Conservation (phyloP, 1,284 basidiomycete genomes). For the Fomitopsis schrenkii region DNA sequence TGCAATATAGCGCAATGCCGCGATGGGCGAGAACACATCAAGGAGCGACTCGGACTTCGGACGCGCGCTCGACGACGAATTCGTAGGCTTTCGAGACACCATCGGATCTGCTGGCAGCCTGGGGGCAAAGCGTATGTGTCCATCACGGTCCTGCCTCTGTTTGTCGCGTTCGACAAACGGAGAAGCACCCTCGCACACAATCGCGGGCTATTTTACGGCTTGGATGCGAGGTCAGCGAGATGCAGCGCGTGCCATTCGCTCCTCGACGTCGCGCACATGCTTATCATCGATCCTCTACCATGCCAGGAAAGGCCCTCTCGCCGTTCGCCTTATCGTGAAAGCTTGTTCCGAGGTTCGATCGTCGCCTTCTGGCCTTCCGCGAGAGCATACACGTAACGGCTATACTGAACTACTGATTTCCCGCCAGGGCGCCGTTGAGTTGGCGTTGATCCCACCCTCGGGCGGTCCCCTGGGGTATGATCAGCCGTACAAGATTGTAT, state of each 20-base stretch:
- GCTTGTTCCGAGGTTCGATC: not conserved
- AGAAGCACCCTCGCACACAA: not conserved
- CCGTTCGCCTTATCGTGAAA: not conserved
- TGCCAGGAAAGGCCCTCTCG: not conserved
- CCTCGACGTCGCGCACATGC: not conserved
- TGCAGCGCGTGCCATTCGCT: not conserved
- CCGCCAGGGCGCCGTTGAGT: not conserved
- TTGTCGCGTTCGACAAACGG: not conserved
- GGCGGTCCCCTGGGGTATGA: not conserved
- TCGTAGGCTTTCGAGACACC: not conserved
- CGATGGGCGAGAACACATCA: not conserved
- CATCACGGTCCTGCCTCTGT: not conserved
- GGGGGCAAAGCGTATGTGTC: not conserved
- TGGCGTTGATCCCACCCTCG: not conserved
- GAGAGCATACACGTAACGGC: not conserved
- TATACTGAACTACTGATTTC: not conserved
- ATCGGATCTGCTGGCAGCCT: not conserved
- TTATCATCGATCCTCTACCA: not conserved
- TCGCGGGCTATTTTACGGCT: not conserved
- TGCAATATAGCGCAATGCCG: not conserved
- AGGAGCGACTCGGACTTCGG: not conserved
- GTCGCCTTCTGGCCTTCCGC: not conserved
- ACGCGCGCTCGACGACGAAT: not conserved
- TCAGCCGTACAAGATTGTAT: not conserved
- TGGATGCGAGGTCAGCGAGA: not conserved